Evolutionary conservation across 2,329 filamentous ascomycete genomes (phyloP), one percentile per base, ranked within the genome.

Genomic region (Thelonectria blattea): DNA sequence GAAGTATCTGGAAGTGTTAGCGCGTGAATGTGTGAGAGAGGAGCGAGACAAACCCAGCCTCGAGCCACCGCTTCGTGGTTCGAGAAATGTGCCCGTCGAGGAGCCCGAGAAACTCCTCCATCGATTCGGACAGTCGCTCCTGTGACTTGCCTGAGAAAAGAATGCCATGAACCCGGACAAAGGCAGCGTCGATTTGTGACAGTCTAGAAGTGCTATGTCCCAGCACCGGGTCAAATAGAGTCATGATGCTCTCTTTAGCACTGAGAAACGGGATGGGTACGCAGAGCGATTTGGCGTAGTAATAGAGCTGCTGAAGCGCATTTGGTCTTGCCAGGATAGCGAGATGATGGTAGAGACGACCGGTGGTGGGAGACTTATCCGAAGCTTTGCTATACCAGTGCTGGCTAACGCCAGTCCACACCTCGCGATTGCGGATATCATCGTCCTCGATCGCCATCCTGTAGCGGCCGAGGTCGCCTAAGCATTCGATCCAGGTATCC

Each of bases 401-500:
- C 0, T 89, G 81, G 0, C 91, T 90, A 0, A 97, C 91, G 0
- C 84, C 83, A 0, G 90, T 91, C 94, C 94, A 98, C 0, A 88
- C 85, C 50, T 96, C 91, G 1, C 91, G 81, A 56, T 94, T 90
- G 2, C 84, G 77, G 18, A 91, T 82, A 63, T 95, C 89, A 24
- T 90, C 86, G 42, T 96, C 91, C 73, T 97, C 93, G 46, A 97
- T 93, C 0, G 93, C 92, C 93, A 97, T 97, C 1, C 83, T 74
- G 45, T 96, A 97, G 18, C 93, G 82, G 0, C 89, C 90, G 0
- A 98, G 76, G 71, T 98, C 93, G 0, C 94, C 94, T 0, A 98
- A 78, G 54, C 93, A 97, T 66, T 97, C 94, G 9, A 96, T 91
- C 94, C 94, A 98, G 0, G 91, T 97, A 58, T 95, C 91, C 53